Percentiles rank a stretch among this genome's conserved stretches.
Conservation (phyloP, 2,329 filamentous ascomycete genomes). For the Pyrenochaeta sp. region DNA sequence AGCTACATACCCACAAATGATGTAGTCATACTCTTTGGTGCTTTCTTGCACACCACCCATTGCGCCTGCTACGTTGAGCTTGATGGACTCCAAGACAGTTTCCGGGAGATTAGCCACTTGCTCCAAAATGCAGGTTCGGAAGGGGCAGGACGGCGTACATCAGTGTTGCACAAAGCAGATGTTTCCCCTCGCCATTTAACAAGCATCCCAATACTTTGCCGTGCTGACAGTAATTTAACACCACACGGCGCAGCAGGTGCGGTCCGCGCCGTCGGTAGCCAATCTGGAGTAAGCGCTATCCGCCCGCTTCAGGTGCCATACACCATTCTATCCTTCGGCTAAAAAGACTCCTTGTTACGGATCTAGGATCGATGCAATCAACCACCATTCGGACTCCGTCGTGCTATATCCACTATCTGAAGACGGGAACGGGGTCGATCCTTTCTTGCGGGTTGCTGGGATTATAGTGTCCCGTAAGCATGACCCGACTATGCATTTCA, state of each 20-base stretch:
- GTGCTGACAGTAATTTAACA: background rate
- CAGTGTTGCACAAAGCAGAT: background rate
- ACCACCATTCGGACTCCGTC: background rate
- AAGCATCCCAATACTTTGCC: background rate
- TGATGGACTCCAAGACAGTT: background rate
- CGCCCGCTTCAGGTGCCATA: background rate
- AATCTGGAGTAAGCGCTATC: background rate
- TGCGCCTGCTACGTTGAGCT: background rate
- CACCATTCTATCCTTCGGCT: background rate
- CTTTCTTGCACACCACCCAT: background rate
- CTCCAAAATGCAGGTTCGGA: background rate
- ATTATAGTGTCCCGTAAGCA: background rate
- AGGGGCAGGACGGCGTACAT: background rate
- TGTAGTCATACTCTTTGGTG: constrained; percentile 5
- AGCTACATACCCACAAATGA: constrained; percentile 13
- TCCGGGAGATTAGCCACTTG: background rate
- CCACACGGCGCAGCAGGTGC: background rate
- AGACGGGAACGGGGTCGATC: background rate
- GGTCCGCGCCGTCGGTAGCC: background rate
- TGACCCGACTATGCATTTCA: background rate
- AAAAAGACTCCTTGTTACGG: background rate
- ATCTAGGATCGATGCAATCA: background rate
- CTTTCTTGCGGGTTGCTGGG: background rate
- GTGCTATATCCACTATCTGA: background rate
- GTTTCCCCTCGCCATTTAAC: background rate